phyloP scores from a whole-genome alignment of 176 grass and related monocot genomes.

The Tuctoria greenei region DNA sequence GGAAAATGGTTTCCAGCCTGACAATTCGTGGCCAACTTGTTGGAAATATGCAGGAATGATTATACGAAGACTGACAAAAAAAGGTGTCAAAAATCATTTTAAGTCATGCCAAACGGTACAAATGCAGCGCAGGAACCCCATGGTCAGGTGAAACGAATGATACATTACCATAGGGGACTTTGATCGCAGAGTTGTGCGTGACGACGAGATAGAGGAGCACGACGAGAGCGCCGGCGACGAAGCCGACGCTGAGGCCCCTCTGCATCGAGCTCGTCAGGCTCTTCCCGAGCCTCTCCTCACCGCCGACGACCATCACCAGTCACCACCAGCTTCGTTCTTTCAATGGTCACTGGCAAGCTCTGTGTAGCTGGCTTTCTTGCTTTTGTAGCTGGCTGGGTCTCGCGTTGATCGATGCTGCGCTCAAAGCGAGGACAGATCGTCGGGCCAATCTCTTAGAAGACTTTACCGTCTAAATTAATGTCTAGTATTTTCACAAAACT shows the following conservation, averaged over 20 bases:
- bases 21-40: no score
- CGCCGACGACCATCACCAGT: slow-evolving; percentile 21
- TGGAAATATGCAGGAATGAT: no score
- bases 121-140: neutral
- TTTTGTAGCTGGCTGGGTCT: neutral
- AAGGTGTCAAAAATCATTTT: neutral
- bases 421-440: neutral
- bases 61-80: neutral
- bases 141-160: neutral
- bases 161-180: neutral
- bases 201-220: slow-evolving; percentile 58
- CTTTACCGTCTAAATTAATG: no score
- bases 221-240: slow-evolving; percentile 56
- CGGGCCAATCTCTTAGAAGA: neutral
- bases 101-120: neutral
- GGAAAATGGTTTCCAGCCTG: neutral
- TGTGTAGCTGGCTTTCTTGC: neutral
- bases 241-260: slow-evolving; percentile 41
- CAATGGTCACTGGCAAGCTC: neutral
- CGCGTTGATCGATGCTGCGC: neutral
- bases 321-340: neutral
- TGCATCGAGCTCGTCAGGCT: slow-evolving; percentile 32
- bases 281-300: slow-evolving; percentile 36
- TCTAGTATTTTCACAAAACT: no score
- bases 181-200: slow-evolving; percentile 36